A percentile compares a stretch with the other conserved stretches of the same genome.
phyloP scores from a whole-genome alignment of 2,329 filamentous ascomycete genomes.

The Trichophyton mentagrophytes region DNA sequence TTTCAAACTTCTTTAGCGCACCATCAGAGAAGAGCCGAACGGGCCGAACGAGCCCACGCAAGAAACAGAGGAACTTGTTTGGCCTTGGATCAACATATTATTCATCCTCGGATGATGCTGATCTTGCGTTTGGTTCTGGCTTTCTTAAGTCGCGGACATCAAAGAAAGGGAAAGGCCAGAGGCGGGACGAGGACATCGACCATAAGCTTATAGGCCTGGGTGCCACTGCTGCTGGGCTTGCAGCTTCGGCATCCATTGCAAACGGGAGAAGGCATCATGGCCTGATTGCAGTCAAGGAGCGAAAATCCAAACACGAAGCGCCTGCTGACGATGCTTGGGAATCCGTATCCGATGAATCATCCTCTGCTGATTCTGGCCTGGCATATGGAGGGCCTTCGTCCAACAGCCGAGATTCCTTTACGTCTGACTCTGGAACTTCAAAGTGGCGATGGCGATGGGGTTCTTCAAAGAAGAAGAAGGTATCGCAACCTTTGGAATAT shows the following conservation, averaged over 20 bases:
- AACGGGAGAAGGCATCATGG: conserved; percentile 26
- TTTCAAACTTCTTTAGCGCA: conserved; percentile 51
- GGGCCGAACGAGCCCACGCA: conserved; percentile 31
- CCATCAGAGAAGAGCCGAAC: conserved; percentile 41
- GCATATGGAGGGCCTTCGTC: conserved; percentile 44
- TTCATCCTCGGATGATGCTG: conserved; percentile 54
- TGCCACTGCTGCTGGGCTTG: conserved; percentile 36
- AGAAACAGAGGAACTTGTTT: conserved; percentile 35
- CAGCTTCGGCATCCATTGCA: conserved; percentile 25
- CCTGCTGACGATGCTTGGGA: conserved; percentile 44
- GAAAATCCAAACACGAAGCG: not conserved
- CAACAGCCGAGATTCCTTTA: conserved; percentile 41
- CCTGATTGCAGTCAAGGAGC: conserved; percentile 22
- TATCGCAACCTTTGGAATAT: conserved; percentile 21
- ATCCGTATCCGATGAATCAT: conserved; percentile 27
- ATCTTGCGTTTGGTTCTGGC: conserved; percentile 53
- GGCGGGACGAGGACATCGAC: conserved; percentile 28
- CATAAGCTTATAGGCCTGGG: conserved; percentile 38
- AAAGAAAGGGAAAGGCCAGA: conserved; percentile 25
- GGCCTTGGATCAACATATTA: conserved; percentile 45
- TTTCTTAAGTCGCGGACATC: conserved; percentile 19
- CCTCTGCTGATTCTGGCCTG: conserved; percentile 40
- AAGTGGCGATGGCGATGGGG: conserved; percentile 53
- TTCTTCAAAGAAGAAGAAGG: conserved; percentile 27
- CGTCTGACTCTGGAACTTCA: conserved; percentile 42